A percentile compares a stretch with the other conserved stretches of the same genome.
Evolutionary conservation across 129 eudicot species (phyloP).

Genomic region (Artemisia tridentata): DNA sequence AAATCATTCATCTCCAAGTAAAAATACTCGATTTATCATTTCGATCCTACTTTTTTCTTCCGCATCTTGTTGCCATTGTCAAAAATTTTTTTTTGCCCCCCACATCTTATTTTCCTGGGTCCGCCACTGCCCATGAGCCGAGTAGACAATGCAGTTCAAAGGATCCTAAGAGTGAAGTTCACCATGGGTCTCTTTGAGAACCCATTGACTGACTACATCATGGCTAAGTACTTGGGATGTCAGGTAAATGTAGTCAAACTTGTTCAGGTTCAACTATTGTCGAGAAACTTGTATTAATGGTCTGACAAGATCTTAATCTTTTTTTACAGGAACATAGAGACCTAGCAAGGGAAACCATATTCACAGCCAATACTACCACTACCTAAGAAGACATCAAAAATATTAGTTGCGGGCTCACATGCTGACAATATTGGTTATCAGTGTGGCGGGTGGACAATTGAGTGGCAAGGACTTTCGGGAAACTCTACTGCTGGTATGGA

Average conservation of each 20-base stretch:
- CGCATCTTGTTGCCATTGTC: too few relatives aligned
- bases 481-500: slow-evolving; percentile 46
- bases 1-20: too few relatives aligned
- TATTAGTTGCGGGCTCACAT: slow-evolving; percentile 70
- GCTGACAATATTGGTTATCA: slow-evolving; percentile 70
- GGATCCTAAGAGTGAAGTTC: slow-evolving; percentile 66
- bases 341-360: slow-evolving; percentile 60
- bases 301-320: background rate
- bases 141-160: slow-evolving; percentile 60
- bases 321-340: slow-evolving; percentile 54
- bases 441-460: slow-evolving; percentile 79
- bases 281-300: background rate
- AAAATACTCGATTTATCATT: too few relatives aligned
- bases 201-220: slow-evolving; percentile 58
- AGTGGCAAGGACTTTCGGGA: slow-evolving; percentile 68
- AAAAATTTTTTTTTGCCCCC: too few relatives aligned
- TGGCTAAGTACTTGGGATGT: slow-evolving; percentile 56
- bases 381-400: slow-evolving; percentile 42
- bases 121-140: slow-evolving; percentile 56
- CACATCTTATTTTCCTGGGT: too few relatives aligned
- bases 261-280: background rate
- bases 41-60: too few relatives aligned
- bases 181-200: slow-evolving; percentile 61
- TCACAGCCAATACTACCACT: slow-evolving; percentile 51
- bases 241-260: slow-evolving; percentile 36